Evolutionary conservation across 345 rosid species (phyloP).

Genomic region (Dipteronia sinensis): DNA sequence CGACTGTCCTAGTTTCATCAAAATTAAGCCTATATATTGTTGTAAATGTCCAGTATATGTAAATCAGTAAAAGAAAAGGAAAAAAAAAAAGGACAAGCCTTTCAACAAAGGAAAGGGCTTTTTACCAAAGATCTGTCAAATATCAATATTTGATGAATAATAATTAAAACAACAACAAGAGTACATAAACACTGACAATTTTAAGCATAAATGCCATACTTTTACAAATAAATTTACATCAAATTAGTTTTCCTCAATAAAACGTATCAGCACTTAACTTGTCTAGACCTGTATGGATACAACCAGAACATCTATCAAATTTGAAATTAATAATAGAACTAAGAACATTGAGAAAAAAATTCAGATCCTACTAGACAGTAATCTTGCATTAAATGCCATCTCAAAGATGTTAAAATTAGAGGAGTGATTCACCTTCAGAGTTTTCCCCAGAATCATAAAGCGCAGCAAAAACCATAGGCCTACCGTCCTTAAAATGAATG

Average conservation of each 20-base stretch:
- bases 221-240: neutral
- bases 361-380: neutral
- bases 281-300: neutral
- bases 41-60: neutral
- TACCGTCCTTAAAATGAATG: slow-evolving; percentile 79
- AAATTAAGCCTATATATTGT: slow-evolving; percentile 3
- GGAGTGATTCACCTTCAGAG: slow-evolving; percentile 54
- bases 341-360: neutral
- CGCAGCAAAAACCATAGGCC: slow-evolving; percentile 90
- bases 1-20: neutral
- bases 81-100: neutral
- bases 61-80: neutral
- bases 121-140: neutral
- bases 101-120: neutral
- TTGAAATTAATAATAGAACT: neutral
- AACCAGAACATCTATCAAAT: neutral
- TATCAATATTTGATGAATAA: neutral
- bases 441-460: slow-evolving; percentile 84
- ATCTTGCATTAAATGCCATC: neutral
- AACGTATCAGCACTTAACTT: neutral
- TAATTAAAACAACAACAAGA: neutral
- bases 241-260: neutral
- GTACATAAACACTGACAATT: neutral
- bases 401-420: neutral
- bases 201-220: neutral